Percentiles rank a stretch among this genome's conserved stretches.
phyloP scores from a whole-genome alignment of 805 yeast genomes.

The Candida nitratophila region DNA sequence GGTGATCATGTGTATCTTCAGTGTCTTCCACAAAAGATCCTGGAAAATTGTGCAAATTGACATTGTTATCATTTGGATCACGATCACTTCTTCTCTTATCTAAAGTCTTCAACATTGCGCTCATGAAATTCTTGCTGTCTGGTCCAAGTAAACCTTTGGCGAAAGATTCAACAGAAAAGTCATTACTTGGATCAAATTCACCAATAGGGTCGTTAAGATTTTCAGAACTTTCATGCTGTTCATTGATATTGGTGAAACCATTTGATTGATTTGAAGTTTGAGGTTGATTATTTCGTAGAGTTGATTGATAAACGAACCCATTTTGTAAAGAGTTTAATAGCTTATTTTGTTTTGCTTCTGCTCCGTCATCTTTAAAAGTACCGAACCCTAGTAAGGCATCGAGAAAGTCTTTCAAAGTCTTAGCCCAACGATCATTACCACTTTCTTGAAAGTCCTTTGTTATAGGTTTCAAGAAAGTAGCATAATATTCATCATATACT shows the following conservation, averaged over 20 bases:
- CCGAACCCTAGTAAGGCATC: not conserved
- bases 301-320: no score
- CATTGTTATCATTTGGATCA: constrained; percentile 14
- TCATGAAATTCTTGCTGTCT: not conserved
- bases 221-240: no score
- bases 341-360: constrained; percentile 8
- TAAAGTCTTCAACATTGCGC: not conserved
- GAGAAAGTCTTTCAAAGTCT: not conserved
- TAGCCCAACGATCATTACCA: not conserved
- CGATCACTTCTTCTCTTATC: constrained; percentile 4
- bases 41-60: constrained; percentile 1
- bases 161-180: not conserved
- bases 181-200: not conserved
- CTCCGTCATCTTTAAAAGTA: not conserved
- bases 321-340: no score
- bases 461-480: not conserved
- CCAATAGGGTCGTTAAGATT: not conserved
- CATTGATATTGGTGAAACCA: not conserved
- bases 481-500: constrained; percentile 60
- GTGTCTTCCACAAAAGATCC: not conserved
- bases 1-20: not conserved
- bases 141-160: not conserved
- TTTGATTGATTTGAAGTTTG: not conserved
- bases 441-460: not conserved
- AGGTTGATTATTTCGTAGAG: no score